Evolutionary conservation across 2,329 filamentous ascomycete species (phyloP).

Genomic region (Diaporthe sp.): DNA sequence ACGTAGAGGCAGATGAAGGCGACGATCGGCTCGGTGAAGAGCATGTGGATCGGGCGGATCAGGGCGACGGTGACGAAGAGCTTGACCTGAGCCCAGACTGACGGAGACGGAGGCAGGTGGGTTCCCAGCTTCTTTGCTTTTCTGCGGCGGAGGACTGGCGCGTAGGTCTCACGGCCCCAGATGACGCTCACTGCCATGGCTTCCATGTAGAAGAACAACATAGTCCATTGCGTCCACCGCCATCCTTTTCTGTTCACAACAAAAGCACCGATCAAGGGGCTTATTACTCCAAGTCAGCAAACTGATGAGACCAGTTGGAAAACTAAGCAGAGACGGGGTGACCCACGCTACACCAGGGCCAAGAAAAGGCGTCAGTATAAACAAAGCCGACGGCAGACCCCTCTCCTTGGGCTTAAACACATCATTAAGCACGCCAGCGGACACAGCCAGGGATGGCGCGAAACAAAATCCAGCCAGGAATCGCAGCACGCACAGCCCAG

Average conservation of each 20-base stretch:
- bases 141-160: conserved; percentile 60
- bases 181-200: conserved; percentile 52
- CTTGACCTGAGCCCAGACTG: conserved; percentile 44
- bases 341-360: conserved; percentile 65
- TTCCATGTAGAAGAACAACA: conserved; percentile 60
- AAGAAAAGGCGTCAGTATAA: conserved; percentile 64
- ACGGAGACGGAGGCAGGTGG: conserved; percentile 42
- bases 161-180: conserved; percentile 67
- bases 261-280: conserved; percentile 63
- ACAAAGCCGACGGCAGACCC: conserved; percentile 58
- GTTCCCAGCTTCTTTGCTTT: conserved; percentile 53
- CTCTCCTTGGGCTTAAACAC: conserved; percentile 58
- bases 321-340: neutral
- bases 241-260: conserved; percentile 59
- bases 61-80: conserved; percentile 58
- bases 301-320: neutral
- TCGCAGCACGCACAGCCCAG: conserved; percentile 63
- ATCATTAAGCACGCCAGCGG: conserved; percentile 63
- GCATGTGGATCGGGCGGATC: conserved; percentile 67
- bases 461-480: conserved; percentile 68
- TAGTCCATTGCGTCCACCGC: conserved; percentile 67
- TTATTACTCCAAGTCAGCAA: conserved; percentile 39
- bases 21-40: conserved; percentile 73
- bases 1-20: conserved; percentile 66
- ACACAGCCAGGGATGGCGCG: conserved; percentile 62